These are phyloP conservation scores for Geranium incanum DNA, from an alignment of 441 rosid genomes.

Conservation along the genomic window DNA sequence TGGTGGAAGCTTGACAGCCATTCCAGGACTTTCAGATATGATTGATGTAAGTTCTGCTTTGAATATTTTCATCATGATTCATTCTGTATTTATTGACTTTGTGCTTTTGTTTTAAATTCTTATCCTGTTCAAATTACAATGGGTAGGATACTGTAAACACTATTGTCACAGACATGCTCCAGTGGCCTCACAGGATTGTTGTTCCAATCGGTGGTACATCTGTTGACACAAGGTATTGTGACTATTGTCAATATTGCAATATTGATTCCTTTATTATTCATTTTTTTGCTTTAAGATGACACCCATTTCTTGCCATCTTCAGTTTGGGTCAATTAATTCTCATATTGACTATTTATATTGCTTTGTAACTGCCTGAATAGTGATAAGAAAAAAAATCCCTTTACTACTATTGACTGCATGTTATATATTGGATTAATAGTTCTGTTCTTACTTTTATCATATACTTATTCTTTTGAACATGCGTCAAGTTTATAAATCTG, in stretches of 20 bases:
- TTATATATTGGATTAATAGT: too few relatives aligned
- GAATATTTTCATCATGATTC: background rate
- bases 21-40: constrained; percentile 93
- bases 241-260: background rate
- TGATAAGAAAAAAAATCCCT: too few relatives aligned
- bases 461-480: too few relatives aligned
- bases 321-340: too few relatives aligned
- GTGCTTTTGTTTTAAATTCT: constrained; percentile 4
- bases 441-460: too few relatives aligned
- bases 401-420: too few relatives aligned
- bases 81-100: constrained; percentile 3
- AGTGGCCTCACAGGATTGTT: constrained; percentile 97
- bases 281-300: background rate
- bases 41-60: constrained; percentile 60
- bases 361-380: too few relatives aligned
- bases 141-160: constrained; percentile 75
- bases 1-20: constrained; percentile 93
- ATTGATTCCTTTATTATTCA: background rate
- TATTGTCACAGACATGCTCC: constrained; percentile 83
- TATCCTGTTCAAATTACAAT: constrained; percentile 13
- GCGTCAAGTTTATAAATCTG: too few relatives aligned
- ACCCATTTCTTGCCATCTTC: background rate
- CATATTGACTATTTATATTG: too few relatives aligned
- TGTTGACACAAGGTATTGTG: constrained; percentile 65
- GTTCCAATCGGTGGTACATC: constrained; percentile 90